phyloP scores from a whole-genome alignment of 2,329 filamentous ascomycete genomes.

The Paraconiothyrium sp. region DNA sequence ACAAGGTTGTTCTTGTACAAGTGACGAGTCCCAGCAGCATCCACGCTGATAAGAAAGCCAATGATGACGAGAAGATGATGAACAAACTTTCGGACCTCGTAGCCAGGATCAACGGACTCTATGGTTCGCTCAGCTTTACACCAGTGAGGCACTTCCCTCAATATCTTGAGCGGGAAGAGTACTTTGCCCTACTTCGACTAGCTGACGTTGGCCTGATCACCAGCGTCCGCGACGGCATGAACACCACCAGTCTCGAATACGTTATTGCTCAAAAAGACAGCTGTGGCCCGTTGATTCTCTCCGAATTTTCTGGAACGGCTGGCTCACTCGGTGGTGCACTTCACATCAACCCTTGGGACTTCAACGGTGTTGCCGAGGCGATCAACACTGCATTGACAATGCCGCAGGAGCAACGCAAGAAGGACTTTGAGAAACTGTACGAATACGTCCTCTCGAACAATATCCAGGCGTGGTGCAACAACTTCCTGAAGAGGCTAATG shows the following conservation, averaged over 20 bases:
- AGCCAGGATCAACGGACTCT: constrained; percentile 88
- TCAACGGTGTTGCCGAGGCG: constrained; percentile 81
- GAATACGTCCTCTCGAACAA: constrained; percentile 85
- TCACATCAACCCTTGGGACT: constrained; percentile 97
- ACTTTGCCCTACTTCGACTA: constrained; percentile 90
- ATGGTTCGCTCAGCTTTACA: constrained; percentile 86
- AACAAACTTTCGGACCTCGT: constrained; percentile 91
- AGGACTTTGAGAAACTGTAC: constrained; percentile 80
- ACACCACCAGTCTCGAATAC: constrained; percentile 95
- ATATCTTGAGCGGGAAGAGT: constrained; percentile 88
- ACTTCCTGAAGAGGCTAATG: constrained; percentile 80
- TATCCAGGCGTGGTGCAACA: constrained; percentile 84
- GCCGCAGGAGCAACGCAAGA: constrained; percentile 70
- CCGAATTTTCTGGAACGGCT: constrained; percentile 95
- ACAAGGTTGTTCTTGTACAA: constrained; percentile 92
- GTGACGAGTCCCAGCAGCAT: constrained; percentile 88
- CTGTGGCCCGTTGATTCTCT: constrained; percentile 88
- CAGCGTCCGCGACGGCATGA: constrained; percentile 96
- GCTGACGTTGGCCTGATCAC: constrained; percentile 95
- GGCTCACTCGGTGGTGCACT: constrained; percentile 86
- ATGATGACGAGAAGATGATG: constrained; percentile 80
- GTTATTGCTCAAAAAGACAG: constrained; percentile 89
- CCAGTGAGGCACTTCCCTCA: constrained; percentile 96
- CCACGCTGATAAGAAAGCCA: constrained; percentile 75
- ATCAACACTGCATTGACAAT: constrained; percentile 85